These are phyloP conservation scores for Harringtonia aguacate DNA, from an alignment of 2,329 filamentous ascomycete genomes.

Conservation along the genomic window DNA sequence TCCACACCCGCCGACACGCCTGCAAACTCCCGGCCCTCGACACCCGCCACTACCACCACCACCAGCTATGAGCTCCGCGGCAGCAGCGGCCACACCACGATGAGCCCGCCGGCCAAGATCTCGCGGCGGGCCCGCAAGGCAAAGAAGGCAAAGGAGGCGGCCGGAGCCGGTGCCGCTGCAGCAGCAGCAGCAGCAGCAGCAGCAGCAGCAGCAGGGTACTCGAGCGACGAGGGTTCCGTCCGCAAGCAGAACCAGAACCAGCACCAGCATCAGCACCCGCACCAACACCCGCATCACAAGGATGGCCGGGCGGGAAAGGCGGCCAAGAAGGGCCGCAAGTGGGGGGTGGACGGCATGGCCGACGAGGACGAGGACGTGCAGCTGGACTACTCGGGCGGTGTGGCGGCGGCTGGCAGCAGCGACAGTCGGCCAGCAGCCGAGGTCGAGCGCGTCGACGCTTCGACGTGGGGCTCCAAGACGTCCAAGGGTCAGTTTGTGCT, in stretches of 20 bases:
- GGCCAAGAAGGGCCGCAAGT: conserved; percentile 78
- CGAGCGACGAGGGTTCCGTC: conserved; percentile 63
- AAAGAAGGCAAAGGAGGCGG: conserved; percentile 33
- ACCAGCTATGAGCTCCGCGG: too few species aligned
- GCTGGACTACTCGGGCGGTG: conserved; percentile 76
- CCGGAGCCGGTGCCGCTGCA: conserved; percentile 43
- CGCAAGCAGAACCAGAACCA: conserved; percentile 37
- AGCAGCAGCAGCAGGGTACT: conserved; percentile 40
- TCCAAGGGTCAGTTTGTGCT: conserved; percentile 92
- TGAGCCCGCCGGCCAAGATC: conserved; percentile 62
- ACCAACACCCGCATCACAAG: conserved; percentile 20
- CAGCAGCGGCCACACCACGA: conserved; percentile 34
- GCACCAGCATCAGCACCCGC: conserved; percentile 24
- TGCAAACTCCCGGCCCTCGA: conserved; percentile 67
- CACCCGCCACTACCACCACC: conserved; percentile 50
- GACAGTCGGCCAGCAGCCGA: conserved; percentile 36
- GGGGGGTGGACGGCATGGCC: conserved; percentile 81
- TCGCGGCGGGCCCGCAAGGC: conserved; percentile 69
- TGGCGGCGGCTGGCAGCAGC: conserved; percentile 41
- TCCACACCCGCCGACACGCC: conserved; percentile 61
- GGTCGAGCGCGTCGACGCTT: conserved; percentile 64
- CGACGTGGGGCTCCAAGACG: conserved; percentile 76
- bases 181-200: conserved; percentile 23
- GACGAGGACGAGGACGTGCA: conserved; percentile 75
- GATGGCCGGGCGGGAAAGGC: too few species aligned